Conservation (phyloP, 371 early-diverging fungal species). For the Mortierella sp. region DNA sequence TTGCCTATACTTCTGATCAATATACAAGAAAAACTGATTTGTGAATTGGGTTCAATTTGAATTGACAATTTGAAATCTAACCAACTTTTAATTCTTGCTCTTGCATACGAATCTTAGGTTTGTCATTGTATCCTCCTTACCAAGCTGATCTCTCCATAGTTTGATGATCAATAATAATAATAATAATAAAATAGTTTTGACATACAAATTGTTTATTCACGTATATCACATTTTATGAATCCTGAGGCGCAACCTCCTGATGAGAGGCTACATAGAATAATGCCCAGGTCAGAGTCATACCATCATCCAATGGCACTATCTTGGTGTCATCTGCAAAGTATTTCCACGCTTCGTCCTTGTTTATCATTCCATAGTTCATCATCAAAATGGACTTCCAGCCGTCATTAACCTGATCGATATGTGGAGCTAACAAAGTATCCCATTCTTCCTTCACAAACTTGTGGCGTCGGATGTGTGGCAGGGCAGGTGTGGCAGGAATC, state of each 20-base stretch:
- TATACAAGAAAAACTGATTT: conserved; percentile 1
- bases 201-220: background rate
- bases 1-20: conserved; percentile 43
- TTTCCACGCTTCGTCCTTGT: conserved; percentile 61
- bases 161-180: background rate
- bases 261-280: conserved; percentile 68
- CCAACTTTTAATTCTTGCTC: background rate
- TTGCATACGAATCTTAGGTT: background rate
- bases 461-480: conserved; percentile 61
- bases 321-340: conserved; percentile 45
- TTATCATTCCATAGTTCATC: conserved; percentile 66
- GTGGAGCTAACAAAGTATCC: conserved; percentile 57
- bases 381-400: conserved; percentile 71
- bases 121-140: background rate
- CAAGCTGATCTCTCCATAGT: background rate
- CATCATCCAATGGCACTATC: conserved; percentile 64
- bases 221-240: background rate
- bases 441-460: conserved; percentile 71
- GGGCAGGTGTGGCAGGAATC: conserved; percentile 82
- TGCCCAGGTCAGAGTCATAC: conserved; percentile 70
- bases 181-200: background rate
- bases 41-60: background rate
- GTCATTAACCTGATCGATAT: conserved; percentile 56
- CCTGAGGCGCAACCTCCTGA: background rate
- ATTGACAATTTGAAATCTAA: conserved; percentile 1